phyloP scores from a whole-genome alignment of 192 early-diverging fungal genomes.

The Dispira parvispora region DNA sequence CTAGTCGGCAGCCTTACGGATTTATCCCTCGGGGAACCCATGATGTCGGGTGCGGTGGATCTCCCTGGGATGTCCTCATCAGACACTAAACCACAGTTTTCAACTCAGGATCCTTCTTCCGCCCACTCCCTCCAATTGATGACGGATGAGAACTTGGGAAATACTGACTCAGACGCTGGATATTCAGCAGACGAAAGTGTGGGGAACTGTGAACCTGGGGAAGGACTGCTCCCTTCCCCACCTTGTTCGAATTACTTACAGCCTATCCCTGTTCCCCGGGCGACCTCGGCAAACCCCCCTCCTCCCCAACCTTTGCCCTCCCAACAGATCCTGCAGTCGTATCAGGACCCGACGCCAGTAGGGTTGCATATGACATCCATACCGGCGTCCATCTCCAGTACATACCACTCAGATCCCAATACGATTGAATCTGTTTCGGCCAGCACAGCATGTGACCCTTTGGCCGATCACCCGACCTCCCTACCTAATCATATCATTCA shows the following conservation, averaged over 20 bases:
- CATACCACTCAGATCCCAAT: neutral
- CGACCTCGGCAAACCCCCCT: neutral
- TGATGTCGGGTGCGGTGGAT: too few relatives aligned
- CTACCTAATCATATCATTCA: neutral
- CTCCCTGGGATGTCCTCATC: too few relatives aligned
- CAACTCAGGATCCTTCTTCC: too few relatives aligned
- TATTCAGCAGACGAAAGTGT: slow-evolving; percentile 7
- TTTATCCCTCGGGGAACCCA: too few relatives aligned
- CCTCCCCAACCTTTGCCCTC: neutral
- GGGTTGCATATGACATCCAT: neutral
- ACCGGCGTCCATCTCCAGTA: neutral
- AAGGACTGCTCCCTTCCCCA: too few relatives aligned
- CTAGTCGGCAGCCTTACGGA: too few relatives aligned
- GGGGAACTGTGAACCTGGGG: neutral
- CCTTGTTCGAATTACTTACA: too few relatives aligned
- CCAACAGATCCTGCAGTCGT: neutral
- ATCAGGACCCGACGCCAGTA: neutral
- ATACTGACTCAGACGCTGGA: neutral
- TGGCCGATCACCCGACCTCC: too few relatives aligned
- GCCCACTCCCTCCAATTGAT: too few relatives aligned
- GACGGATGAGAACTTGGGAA: too few relatives aligned
- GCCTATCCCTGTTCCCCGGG: too few relatives aligned
- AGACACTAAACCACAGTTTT: too few relatives aligned
- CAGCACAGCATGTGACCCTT: neutral
- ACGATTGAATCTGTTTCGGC: neutral